Evolutionary conservation across 495 filamentous ascomycete genomes (phyloP).

Genomic region (Tuber borchii): DNA sequence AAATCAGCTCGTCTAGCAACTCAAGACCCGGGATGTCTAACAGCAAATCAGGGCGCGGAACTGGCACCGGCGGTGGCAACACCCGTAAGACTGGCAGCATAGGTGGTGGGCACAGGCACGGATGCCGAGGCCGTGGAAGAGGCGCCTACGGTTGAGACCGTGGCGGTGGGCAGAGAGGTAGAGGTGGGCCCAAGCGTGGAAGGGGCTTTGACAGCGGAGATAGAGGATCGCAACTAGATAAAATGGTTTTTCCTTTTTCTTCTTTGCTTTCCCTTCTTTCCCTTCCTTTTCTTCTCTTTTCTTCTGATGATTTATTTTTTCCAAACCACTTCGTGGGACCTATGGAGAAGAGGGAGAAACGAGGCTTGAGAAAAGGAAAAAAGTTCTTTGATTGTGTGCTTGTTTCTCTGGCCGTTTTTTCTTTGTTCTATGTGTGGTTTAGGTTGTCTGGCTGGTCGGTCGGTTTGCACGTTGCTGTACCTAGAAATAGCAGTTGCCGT

Average conservation of each 20-base stretch:
- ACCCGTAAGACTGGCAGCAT: conserved; percentile 62
- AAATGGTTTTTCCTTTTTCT: conserved; percentile 17
- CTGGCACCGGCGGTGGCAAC: conserved; percentile 49
- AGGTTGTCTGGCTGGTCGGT: background rate
- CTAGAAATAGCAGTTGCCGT: background rate
- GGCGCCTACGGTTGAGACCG: conserved; percentile 5
- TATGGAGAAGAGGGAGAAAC: conserved; percentile 6
- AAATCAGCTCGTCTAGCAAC: background rate
- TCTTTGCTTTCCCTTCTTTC: conserved; percentile 8
- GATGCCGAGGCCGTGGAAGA: conserved; percentile 6
- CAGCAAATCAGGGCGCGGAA: conserved; percentile 51
- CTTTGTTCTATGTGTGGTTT: background rate
- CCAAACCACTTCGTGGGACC: background rate
- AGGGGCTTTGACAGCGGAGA: conserved; percentile 22
- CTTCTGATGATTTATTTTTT: conserved; percentile 18
- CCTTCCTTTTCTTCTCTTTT: conserved; percentile 3
- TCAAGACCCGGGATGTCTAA: conserved; percentile 67
- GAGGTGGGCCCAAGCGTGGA: background rate
- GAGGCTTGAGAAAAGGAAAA: conserved; percentile 6
- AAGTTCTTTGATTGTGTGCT: background rate
- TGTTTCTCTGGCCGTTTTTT: background rate
- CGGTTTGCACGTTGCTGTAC: background rate
- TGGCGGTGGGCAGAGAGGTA: conserved; percentile 11
- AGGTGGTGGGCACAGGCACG: conserved; percentile 17
- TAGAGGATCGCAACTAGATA: conserved; percentile 26